phyloP scores from a whole-genome alignment of 331 rosid genomes.

The Acacia concinna region DNA sequence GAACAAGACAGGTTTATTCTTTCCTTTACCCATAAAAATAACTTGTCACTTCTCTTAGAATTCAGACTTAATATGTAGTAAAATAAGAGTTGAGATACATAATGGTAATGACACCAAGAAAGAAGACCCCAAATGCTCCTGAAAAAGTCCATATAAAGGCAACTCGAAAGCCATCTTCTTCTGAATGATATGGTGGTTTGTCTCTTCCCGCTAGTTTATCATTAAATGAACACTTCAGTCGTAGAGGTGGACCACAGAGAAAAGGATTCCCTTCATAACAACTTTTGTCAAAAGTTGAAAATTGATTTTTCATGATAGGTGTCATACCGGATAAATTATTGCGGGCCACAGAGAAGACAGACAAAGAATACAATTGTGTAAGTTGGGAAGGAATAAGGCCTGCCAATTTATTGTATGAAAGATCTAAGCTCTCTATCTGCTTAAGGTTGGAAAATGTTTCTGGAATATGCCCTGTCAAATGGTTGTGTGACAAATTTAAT shows the following conservation, averaged over 20 bases:
- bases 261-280: slow-evolving; percentile 15
- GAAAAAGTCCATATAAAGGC: neutral
- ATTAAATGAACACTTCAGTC: neutral
- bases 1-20: too few relatives aligned
- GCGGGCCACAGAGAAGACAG: neutral
- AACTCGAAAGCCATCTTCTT: neutral
- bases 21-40: too few relatives aligned
- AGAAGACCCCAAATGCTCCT: neutral
- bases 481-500: slow-evolving; percentile 14
- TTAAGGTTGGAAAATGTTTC: neutral
- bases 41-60: neutral
- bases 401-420: neutral
- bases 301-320: neutral
- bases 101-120: neutral
- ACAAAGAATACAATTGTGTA: neutral
- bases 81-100: neutral
- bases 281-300: neutral
- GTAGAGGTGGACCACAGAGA: slow-evolving; percentile 12
- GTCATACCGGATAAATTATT: slow-evolving; percentile 1
- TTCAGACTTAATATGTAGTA: neutral
- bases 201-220: neutral
- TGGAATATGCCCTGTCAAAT: neutral
- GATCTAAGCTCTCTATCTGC: slow-evolving; percentile 20
- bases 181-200: neutral
- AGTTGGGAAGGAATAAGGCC: neutral